Evolutionary conservation across 1,139 yeast species (phyloP).

Genomic region (Entelexis paramagnoliae): DNA sequence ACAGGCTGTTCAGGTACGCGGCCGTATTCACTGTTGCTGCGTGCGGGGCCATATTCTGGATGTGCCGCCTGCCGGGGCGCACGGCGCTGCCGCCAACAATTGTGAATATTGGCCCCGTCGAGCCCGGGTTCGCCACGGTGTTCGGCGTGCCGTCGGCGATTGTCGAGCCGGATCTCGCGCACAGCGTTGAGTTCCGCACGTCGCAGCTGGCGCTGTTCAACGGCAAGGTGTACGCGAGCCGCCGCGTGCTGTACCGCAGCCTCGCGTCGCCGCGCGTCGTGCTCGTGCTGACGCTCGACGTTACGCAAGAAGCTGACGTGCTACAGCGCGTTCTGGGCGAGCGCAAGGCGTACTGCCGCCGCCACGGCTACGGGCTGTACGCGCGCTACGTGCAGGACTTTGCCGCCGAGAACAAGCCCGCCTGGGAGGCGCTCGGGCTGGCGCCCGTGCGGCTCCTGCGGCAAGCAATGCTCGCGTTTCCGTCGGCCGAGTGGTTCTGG

Average conservation of each 20-base stretch:
- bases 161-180: slow-evolving; percentile 12
- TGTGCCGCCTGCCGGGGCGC: not conserved
- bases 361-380: slow-evolving; percentile 65
- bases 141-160: not conserved
- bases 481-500: slow-evolving; percentile 77
- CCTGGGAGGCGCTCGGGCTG: slow-evolving; percentile 36
- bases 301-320: slow-evolving; percentile 46
- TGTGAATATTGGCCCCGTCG: not conserved
- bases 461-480: slow-evolving; percentile 84
- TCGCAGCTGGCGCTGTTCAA: slow-evolving; percentile 26
- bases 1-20: not conserved
- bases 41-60: not conserved
- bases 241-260: slow-evolving; percentile 16
- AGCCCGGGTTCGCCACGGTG: slow-evolving; percentile 1
- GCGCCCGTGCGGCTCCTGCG: slow-evolving; percentile 50
- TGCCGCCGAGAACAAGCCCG: slow-evolving; percentile 22
- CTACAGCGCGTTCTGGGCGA: slow-evolving; percentile 64
- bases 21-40: too few relatives aligned
- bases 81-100: not conserved
- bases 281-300: slow-evolving; percentile 63
- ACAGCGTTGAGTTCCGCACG: slow-evolving; percentile 25
- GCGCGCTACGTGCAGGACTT: slow-evolving; percentile 75
- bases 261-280: slow-evolving; percentile 37
- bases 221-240: slow-evolving; percentile 26
- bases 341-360: slow-evolving; percentile 69